Conservation (phyloP, 2,329 filamentous ascomycete species). For the Didymella sp. region DNA sequence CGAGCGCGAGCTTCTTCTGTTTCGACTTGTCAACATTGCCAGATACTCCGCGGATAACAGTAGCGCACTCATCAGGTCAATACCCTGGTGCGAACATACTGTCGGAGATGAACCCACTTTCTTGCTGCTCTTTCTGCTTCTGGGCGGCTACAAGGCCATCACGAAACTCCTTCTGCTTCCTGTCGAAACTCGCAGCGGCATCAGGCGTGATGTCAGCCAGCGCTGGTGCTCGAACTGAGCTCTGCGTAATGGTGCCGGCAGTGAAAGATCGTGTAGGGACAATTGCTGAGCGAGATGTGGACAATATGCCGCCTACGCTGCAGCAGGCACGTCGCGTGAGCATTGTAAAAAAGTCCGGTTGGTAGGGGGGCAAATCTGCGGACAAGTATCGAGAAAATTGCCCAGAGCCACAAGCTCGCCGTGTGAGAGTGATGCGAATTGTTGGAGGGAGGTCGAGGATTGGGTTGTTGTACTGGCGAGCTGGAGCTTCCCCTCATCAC, state of each 20-base stretch:
- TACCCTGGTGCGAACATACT: constrained; percentile 52
- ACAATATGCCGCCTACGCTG: constrained; percentile 34
- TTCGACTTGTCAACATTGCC: constrained; percentile 63
- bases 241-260: constrained; percentile 34
- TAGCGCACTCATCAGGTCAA: constrained; percentile 28
- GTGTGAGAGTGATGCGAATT: neutral
- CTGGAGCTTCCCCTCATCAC: constrained; percentile 20
- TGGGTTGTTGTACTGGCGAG: constrained; percentile 5
- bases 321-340: constrained; percentile 41
- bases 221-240: constrained; percentile 62
- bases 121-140: constrained; percentile 78
- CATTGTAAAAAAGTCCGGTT: constrained; percentile 32
- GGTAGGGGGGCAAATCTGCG: neutral
- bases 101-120: constrained; percentile 71
- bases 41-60: constrained; percentile 52
- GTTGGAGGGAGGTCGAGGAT: neutral
- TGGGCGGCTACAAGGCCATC: constrained; percentile 78
- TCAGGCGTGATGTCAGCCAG: constrained; percentile 83
- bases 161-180: constrained; percentile 85
- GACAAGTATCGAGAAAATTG: neutral
- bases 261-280: constrained; percentile 39
- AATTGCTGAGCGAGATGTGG: constrained; percentile 24
- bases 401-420: neutral
- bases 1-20: constrained; percentile 63
- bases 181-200: constrained; percentile 76